phyloP scores from a whole-genome alignment of 768 basidiomycete species.

The Heimioporus sp. region DNA sequence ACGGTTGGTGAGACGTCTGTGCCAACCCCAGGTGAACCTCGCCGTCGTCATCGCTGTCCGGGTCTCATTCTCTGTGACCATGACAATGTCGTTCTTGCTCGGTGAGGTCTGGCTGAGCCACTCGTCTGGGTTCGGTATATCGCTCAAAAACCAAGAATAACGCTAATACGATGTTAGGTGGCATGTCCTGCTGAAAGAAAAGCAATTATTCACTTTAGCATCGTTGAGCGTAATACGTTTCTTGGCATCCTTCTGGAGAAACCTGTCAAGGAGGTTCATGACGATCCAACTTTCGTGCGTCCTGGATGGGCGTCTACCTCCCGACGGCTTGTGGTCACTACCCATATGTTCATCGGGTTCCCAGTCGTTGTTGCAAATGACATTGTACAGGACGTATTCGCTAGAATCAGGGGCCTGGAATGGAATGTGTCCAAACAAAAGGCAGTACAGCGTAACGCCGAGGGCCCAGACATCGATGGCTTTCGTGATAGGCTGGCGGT shows the following conservation, averaged over 20 bases:
- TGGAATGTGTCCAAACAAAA: slow-evolving; percentile 85
- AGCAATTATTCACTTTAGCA: slow-evolving; percentile 62
- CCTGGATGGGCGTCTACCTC: slow-evolving; percentile 50
- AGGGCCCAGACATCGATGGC: slow-evolving; percentile 98
- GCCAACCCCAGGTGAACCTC: slow-evolving; percentile 61
- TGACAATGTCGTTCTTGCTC: slow-evolving; percentile 44
- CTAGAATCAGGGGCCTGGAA: slow-evolving; percentile 57
- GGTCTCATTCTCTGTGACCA: slow-evolving; percentile 76
- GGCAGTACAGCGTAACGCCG: slow-evolving; percentile 92
- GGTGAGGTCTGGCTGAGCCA: slow-evolving; percentile 72
- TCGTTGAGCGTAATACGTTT: slow-evolving; percentile 76
- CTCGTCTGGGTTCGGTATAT: slow-evolving; percentile 58
- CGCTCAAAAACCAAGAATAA: slow-evolving; percentile 65
- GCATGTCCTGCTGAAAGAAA: neutral
- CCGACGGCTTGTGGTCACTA: slow-evolving; percentile 59
- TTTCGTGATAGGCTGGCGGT: slow-evolving; percentile 69
- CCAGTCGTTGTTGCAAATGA: slow-evolving; percentile 80
- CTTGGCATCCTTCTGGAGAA: slow-evolving; percentile 78
- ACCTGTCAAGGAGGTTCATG: slow-evolving; percentile 65
- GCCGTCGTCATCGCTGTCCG: slow-evolving; percentile 67
- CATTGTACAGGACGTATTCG: slow-evolving; percentile 76
- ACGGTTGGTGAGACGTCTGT: slow-evolving; percentile 39
- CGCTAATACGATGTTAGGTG: slow-evolving; percentile 36
- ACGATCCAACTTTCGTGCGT: slow-evolving; percentile 58
- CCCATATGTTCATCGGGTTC: slow-evolving; percentile 69